Conservation (phyloP, 352 stramenopile species). For the Globisporangium uncinulatum region DNA sequence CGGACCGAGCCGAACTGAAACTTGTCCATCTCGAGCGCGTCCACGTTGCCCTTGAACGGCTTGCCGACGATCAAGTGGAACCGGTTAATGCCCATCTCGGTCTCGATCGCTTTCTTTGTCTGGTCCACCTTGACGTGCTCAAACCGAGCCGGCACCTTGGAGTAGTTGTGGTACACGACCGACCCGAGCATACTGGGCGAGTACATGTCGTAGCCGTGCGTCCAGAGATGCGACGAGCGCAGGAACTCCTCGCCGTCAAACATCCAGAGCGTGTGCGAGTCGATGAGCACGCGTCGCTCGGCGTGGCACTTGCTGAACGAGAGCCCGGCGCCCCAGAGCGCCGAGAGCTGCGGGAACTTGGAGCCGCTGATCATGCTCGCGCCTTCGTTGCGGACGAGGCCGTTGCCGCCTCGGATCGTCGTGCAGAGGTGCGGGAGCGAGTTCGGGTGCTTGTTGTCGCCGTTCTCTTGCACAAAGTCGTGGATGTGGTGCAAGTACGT, state of each 20-base stretch:
- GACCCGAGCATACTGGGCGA: conserved; percentile 48
- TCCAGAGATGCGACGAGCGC: conserved; percentile 56
- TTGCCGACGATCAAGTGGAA: conserved; percentile 51
- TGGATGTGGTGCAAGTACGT: conserved; percentile 83
- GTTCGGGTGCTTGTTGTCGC: conserved; percentile 56
- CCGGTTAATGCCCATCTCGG: conserved; percentile 48
- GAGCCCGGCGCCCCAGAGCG: conserved; percentile 71
- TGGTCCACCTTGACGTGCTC: conserved; percentile 47
- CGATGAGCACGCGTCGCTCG: conserved; percentile 61
- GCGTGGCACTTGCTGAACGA: conserved; percentile 86
- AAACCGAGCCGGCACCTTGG: conserved; percentile 55
- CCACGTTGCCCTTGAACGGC: conserved; percentile 51
- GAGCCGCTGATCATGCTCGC: conserved; percentile 74
- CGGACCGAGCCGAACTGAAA: conserved; percentile 49
- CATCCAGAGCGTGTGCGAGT: conserved; percentile 79
- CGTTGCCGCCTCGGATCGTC: conserved; percentile 63
- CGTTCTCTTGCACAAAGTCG: conserved; percentile 75
- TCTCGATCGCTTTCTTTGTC: conserved; percentile 34
- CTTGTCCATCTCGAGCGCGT: conserved; percentile 55
- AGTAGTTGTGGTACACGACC: conserved; percentile 79
- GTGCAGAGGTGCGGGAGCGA: conserved; percentile 72
- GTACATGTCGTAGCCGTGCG: conserved; percentile 66
- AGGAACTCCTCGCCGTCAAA: conserved; percentile 73
- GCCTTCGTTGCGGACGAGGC: conserved; percentile 62
- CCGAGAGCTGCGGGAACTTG: conserved; percentile 68